Conservation (phyloP, 306 rosid species). For the Cicer yamashitae region DNA sequence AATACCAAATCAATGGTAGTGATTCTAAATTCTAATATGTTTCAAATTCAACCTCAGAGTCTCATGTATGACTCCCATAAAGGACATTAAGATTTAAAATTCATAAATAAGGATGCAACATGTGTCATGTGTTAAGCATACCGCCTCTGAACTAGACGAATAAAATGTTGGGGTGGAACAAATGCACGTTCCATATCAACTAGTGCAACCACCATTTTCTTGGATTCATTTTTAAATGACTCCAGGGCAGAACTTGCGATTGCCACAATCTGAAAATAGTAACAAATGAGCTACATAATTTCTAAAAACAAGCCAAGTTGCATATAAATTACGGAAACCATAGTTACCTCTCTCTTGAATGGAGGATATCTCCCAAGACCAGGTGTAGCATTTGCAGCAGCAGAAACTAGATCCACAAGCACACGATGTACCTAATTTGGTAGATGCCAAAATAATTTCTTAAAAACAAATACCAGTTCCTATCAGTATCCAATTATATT, state of each 20-base stretch:
- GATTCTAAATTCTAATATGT: constrained; percentile 26
- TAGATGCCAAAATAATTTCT: constrained; percentile 26
- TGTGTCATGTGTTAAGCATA: constrained; percentile 47
- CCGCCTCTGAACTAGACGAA: constrained; percentile 98
- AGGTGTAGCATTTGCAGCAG: constrained; percentile 93
- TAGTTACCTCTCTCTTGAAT: constrained; percentile 91
- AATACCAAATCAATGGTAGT: constrained; percentile 33
- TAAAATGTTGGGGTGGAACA: constrained; percentile 99
- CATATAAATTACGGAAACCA: constrained; percentile 13
- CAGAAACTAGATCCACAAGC: constrained; percentile 85
- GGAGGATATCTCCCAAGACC: constrained; percentile 99
- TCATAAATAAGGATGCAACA: constrained; percentile 28
- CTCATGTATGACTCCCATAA: constrained; percentile 11
- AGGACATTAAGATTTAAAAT: constrained; percentile 30
- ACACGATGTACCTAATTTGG: constrained; percentile 84
- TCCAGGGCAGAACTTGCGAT: constrained; percentile 91
- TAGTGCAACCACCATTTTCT: constrained; percentile 92
- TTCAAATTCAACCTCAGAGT: constrained; percentile 35
- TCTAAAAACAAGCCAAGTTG: constrained; percentile 12
- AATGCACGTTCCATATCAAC: constrained; percentile 99
- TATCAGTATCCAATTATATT: not conserved
- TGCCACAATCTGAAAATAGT: constrained; percentile 75
- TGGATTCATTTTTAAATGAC: constrained; percentile 82
- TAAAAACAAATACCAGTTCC: not conserved
- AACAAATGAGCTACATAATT: constrained; percentile 33